Conservation (phyloP, 2,329 filamentous ascomycete genomes). For the Ascochyta clinopodiicola region DNA sequence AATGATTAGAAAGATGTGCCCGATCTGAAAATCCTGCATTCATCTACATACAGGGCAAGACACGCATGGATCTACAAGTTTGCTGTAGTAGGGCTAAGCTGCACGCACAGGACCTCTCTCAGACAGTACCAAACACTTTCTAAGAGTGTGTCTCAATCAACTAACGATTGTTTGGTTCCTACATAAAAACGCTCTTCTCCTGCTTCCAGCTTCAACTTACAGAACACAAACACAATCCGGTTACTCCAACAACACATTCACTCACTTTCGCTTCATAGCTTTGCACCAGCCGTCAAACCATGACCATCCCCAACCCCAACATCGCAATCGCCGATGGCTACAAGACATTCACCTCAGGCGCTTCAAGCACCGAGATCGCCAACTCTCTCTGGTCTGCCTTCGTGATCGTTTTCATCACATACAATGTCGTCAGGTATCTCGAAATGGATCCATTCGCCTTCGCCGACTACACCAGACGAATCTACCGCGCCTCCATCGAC, state of each 20-base stretch:
- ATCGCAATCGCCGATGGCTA: neutral
- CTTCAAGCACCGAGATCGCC: no score
- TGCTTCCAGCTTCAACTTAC: neutral
- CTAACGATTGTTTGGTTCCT: neutral
- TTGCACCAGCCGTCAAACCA: neutral
- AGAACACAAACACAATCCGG: neutral
- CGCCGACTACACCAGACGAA: no score
- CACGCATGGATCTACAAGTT: conserved; percentile 1
- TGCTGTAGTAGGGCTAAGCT: neutral
- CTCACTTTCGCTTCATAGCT: neutral
- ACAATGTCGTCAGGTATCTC: no score
- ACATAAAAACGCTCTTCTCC: neutral
- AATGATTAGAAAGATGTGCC: no score
- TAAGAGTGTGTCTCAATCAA: neutral
- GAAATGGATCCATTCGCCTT: no score
- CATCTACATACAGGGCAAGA: neutral
- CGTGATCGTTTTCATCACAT: no score
- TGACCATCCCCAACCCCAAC: neutral
- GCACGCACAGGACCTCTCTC: neutral
- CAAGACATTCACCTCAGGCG: no score
- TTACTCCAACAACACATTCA: neutral
- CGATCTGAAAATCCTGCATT: no score
- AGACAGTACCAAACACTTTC: neutral
- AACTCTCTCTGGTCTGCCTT: no score
- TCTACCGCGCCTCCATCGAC: no score